Evolutionary conservation across 371 early-diverging fungal species (phyloP), one percentile per base, ranked within the genome.

Genomic region (Nematocida ausubeli): DNA sequence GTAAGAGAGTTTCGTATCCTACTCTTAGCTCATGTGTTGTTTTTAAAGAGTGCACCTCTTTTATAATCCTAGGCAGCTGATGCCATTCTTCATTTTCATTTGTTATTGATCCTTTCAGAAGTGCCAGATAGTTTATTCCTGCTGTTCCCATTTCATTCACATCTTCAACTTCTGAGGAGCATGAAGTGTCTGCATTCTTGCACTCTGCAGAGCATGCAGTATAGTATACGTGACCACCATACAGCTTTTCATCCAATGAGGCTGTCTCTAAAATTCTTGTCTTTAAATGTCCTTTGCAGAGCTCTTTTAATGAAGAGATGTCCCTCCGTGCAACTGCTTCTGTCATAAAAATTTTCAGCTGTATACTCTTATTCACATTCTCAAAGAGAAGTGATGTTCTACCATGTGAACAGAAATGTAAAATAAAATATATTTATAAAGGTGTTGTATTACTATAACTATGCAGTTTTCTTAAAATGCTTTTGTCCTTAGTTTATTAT

Each of bases 1-100:
- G 47, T 14, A 64, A 50, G 4, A 72, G 47, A 7, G 65, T 47
- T 44, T 72, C 73, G 19, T 69, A 64, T 14, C 73, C 73, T 24
- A 72, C 47, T 64, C 73, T 62, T 34, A 37, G 32, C 3, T 56
- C 28, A 49, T 69, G 70, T 16, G 60, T 63, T 40, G 51, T 54
- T 19, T 24, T 26, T 14, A 72, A 54, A 7, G 6, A 7, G 16
- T n/a, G 14, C 32, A 52, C 19, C 28, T 54, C 40, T 28, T 49
- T 22, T n/a, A 39, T 16, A 7, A 72, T 9, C 34, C 35, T 72
- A 6, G 14, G 6, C n/a, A 64, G 2, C 28, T 47, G 37, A 44
- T 64, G n/a, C 19, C 7, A 19, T 16, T 65, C 28, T 24, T 19
- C 37, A 30, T 47, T 34, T 39, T 42, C 9, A 40, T 37, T 65